A percentile compares a stretch with the other conserved stretches of the same genome.
phyloP scores from a whole-genome alignment of 371 early-diverging fungal genomes.

The Funneliformis caledonium region DNA sequence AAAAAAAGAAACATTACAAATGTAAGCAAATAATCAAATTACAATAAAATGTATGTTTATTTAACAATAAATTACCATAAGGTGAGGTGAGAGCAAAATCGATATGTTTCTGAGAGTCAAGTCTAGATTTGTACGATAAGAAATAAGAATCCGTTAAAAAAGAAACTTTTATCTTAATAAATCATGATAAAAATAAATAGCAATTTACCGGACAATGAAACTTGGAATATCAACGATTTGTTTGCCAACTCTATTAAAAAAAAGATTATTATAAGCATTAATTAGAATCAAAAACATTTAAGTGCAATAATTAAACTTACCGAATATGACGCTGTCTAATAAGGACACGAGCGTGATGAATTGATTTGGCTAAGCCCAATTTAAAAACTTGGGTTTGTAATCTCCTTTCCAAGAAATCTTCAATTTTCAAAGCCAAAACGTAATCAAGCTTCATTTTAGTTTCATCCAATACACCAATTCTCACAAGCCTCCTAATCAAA shows the following conservation, averaged over 20 bases:
- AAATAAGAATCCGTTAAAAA: not conserved
- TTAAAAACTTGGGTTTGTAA: conserved; percentile 99
- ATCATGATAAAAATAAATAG: not conserved
- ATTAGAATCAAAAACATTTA: too few species aligned
- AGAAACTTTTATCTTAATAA: not conserved
- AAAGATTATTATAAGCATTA: not conserved
- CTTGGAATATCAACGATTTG: conserved; percentile 97
- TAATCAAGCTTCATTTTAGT: conserved; percentile 98
- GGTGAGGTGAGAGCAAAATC: conserved; percentile 98
- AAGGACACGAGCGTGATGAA: conserved; percentile 99
- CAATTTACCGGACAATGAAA: conserved; percentile 90
- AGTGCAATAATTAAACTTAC: conserved; percentile 44
- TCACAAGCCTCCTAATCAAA: conserved; percentile 97
- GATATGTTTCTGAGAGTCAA: conserved; percentile 97
- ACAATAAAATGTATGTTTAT: not conserved
- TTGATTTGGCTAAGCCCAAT: conserved; percentile 98
- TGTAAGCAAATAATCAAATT: not conserved
- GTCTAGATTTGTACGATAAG: conserved; percentile 35
- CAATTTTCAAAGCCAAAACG: conserved; percentile 97
- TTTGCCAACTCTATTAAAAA: conserved; percentile 85
- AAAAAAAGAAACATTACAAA: not conserved
- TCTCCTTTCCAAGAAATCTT: conserved; percentile 99
- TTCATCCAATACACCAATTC: conserved; percentile 98
- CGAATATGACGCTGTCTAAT: conserved; percentile 99
- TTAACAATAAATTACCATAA: conserved; percentile 57